Evolutionary conservation across 768 basidiomycete genomes (phyloP), one percentile per base, ranked within the genome.

Genomic region (Calvatia gigantea): DNA sequence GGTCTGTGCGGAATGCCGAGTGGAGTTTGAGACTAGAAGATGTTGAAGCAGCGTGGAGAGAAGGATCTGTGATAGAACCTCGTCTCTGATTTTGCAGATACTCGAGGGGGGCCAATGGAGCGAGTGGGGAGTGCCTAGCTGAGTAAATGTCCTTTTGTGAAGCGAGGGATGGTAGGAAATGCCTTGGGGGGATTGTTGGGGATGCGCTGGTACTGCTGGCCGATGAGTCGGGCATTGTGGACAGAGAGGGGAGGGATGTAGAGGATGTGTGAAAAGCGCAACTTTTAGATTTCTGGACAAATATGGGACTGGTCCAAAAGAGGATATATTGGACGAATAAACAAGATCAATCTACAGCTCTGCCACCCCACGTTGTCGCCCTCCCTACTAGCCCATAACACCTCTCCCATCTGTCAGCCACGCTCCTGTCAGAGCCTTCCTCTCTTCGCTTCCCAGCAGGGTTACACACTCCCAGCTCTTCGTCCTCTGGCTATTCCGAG

Each of bases 41-140:
- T 0, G 70, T 67, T 3, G 76, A 69, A 25, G 82, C 75, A 57
- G 85, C 84, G 70, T 89, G 87, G 47, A 91, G 77, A 38, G 86
- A 85, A 2, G 89, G 89, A 74, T 92, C 91, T 6, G 89, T 89
- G 65, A 90, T 86, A 1, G 91, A 91, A 57, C 88, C 88, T 56
- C 89, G 74, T n/a, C 89, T 82, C 65, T 91, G 90, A 52, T 80
- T 89, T 67, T 90, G 89, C 23, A 91, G 79, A 67, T 80, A 85
- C 67, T 90, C 86, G 63, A 91, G 83, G 7, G 89, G 89, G 2
- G 86, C 84, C 28, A 92, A 79, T 51, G 87, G 80, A 3, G 82
- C 74, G 44, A 79, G 73, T 15, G 84, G 79, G 31, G 81, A 79
- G 61, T 75, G 79, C 61, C 79, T 46, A 32, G 41, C 41, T 3